Percentiles rank a stretch among this genome's conserved stretches.
Conservation (phyloP, 495 filamentous ascomycete species). For the Gamarada debralockiae region DNA sequence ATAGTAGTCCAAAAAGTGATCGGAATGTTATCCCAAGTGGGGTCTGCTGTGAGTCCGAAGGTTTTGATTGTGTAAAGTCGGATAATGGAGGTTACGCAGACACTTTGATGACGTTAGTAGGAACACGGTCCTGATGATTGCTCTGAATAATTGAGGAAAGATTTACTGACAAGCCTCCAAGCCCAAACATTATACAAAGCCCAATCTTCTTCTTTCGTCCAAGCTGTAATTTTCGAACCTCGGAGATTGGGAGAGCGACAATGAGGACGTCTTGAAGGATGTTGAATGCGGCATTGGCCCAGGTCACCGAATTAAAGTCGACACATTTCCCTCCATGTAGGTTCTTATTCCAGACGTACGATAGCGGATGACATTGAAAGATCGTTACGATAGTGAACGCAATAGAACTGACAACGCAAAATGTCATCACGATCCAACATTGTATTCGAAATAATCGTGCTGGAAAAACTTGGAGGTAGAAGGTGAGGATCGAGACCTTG, state of each 20-base stretch:
- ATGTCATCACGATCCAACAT: slow-evolving; percentile 1
- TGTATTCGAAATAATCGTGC: background rate
- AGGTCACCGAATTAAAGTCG: slow-evolving; percentile 41
- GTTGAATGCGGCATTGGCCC: slow-evolving; percentile 46
- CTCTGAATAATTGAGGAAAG: no score
- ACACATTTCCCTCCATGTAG: slow-evolving; percentile 33
- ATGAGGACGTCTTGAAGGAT: slow-evolving; percentile 47
- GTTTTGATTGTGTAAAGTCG: slow-evolving; percentile 36
- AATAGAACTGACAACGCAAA: background rate
- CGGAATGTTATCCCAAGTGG: slow-evolving; percentile 33
- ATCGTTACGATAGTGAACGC: slow-evolving; percentile 2
- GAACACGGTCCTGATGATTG: background rate
- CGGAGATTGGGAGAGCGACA: slow-evolving; percentile 48
- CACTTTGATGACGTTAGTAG: slow-evolving; percentile 22
- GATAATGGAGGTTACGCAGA: slow-evolving; percentile 42
- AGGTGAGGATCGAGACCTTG: slow-evolving; percentile 11
- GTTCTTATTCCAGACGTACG: slow-evolving; percentile 11
- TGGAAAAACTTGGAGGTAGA: slow-evolving; percentile 18
- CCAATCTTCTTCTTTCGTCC: slow-evolving; percentile 33
- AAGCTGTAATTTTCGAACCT: slow-evolving; percentile 39
- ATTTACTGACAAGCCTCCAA: slow-evolving; percentile 32
- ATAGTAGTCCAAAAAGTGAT: background rate
- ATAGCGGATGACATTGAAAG: slow-evolving; percentile 26
- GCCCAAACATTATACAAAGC: slow-evolving; percentile 37
- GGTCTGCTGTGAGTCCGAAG: slow-evolving; percentile 37